Conservation (phyloP, 169 alveolate genomes). For the Eimeria necatrix region DNA sequence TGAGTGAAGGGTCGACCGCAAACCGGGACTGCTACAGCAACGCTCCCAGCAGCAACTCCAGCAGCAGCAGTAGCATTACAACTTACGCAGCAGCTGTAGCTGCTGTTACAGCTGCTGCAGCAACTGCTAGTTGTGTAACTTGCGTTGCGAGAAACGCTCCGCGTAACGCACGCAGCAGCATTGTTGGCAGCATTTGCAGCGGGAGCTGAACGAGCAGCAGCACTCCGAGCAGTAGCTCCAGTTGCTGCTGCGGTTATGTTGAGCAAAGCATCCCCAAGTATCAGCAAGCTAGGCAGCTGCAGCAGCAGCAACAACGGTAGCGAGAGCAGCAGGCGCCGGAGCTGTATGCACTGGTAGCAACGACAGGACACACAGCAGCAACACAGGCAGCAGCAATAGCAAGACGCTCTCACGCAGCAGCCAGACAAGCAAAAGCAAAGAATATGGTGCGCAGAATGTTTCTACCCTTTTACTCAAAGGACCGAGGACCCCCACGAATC, state of each 20-base stretch:
- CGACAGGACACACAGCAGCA: background rate
- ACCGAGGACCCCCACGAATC: slow-evolving; percentile 82
- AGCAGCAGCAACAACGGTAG: slow-evolving; percentile 13
- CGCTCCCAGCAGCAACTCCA: background rate
- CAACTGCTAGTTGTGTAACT: background rate
- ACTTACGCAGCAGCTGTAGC: background rate
- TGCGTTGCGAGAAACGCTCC: background rate
- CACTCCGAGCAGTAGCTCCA: background rate
- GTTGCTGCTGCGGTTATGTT: background rate
- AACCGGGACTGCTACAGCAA: background rate
- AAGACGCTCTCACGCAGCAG: slow-evolving; percentile 16
- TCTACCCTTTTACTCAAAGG: slow-evolving; percentile 81
- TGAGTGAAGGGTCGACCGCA: too few relatives aligned
- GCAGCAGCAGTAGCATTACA: background rate
- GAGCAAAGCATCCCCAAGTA: background rate
- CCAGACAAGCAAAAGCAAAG: background rate
- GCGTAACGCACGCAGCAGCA: background rate
- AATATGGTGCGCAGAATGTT: slow-evolving; percentile 81
- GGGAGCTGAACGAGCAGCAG: background rate
- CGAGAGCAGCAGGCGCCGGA: background rate
- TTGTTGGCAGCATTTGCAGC: background rate
- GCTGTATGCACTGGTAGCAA: background rate
- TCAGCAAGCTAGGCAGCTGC: background rate
- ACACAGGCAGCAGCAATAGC: background rate
- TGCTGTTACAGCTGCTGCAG: background rate